Evolutionary conservation across 495 filamentous ascomycete species (phyloP).

Genomic region (Aspergillus haitiensis): DNA sequence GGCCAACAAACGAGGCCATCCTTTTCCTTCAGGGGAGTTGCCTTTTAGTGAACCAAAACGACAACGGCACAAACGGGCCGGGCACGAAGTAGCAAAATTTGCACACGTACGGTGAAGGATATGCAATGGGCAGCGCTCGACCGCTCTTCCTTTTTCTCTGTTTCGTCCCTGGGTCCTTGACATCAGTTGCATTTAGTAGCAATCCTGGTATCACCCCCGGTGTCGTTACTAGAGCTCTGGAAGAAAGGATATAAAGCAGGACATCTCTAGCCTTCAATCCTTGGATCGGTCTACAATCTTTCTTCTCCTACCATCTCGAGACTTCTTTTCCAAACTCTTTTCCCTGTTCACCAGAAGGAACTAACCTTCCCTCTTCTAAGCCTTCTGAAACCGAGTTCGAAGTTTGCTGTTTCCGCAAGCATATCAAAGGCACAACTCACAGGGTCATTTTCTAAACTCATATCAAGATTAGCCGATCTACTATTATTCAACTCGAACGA

Average conservation of each 20-base stretch:
- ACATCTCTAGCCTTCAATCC: neutral
- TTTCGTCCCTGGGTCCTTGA: constrained; percentile 14
- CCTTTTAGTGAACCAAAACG: constrained; percentile 24
- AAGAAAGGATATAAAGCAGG: constrained; percentile 16
- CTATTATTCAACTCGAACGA: neutral
- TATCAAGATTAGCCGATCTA: neutral
- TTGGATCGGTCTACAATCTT: neutral
- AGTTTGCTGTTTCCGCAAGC: too few species aligned
- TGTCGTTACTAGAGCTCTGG: constrained; percentile 1
- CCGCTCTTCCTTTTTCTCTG: constrained; percentile 10
- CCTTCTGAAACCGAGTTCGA: neutral
- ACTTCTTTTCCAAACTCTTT: constrained; percentile 4
- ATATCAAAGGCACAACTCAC: too few species aligned
- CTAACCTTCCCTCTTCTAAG: neutral
- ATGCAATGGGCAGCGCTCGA: constrained; percentile 11
- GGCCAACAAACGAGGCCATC: constrained; percentile 22
- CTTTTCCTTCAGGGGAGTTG: constrained; percentile 20
- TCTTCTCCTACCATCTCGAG: neutral
- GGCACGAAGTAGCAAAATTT: constrained; percentile 16
- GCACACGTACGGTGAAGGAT: constrained; percentile 25
- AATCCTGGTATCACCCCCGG: constrained; percentile 24
- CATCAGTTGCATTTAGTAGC: constrained; percentile 24
- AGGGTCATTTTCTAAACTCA: too few species aligned
- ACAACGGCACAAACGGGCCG: constrained; percentile 27
- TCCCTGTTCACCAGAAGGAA: neutral